Evolutionary conservation across 2,329 filamentous ascomycete genomes (phyloP).

Genomic region (Phialocephala subalpina): DNA sequence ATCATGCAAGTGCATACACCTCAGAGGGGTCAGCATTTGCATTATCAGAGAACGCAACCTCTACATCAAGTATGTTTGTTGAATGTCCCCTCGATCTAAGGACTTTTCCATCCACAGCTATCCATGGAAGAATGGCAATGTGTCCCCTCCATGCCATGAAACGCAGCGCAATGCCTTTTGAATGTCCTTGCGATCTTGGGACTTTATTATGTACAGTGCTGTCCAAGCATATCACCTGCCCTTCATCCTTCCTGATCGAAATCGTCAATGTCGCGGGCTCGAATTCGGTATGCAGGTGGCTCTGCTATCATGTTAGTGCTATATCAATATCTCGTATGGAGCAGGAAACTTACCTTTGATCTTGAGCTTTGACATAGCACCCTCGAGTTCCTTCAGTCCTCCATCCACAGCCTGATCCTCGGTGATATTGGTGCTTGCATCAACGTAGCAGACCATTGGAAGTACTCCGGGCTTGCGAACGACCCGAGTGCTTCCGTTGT

Average conservation of each 20-base stretch:
- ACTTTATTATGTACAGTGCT: no score
- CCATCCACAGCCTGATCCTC: not conserved
- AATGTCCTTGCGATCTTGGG: no score
- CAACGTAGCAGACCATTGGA: constrained; percentile 1
- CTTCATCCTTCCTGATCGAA: not conserved
- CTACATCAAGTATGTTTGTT: no score
- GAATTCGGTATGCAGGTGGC: not conserved
- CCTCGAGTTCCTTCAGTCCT: not conserved
- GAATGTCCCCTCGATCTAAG: no score
- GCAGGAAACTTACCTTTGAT: not conserved
- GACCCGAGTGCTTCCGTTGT: not conserved
- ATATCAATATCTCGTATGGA: not conserved
- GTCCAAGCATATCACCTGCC: not conserved
- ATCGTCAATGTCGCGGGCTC: not conserved
- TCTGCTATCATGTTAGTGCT: not conserved
- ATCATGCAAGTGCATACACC: no score
- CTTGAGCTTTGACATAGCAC: not conserved
- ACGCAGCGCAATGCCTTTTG: not conserved
- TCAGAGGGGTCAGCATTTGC: no score
- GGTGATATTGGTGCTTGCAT: not conserved
- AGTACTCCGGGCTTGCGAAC: not conserved
- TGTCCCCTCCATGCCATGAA: no score
- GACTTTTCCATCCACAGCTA: no score
- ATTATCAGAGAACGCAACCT: no score
- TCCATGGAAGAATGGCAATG: no score